Evolutionary conservation across 495 filamentous ascomycete species (phyloP).

Genomic region (Letharia lupina): DNA sequence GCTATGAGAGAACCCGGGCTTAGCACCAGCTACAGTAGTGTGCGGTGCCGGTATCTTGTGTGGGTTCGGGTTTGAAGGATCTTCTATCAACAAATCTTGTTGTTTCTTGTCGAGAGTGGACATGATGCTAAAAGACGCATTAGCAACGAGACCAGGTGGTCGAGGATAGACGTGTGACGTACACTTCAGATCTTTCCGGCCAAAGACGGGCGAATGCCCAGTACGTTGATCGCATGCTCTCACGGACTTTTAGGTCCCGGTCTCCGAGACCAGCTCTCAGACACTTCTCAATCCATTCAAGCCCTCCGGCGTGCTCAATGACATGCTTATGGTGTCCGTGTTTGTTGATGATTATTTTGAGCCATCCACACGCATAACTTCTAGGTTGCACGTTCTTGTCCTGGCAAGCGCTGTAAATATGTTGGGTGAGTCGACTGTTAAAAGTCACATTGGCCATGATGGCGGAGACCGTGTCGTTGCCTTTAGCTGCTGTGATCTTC

Average conservation of each 20-base stretch:
- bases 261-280: constrained; percentile 80
- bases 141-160: constrained; percentile 24
- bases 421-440: constrained; percentile 69
- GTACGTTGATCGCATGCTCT: constrained; percentile 73
- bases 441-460: constrained; percentile 74
- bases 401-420: constrained; percentile 66
- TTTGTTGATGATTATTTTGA: constrained; percentile 69
- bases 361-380: constrained; percentile 70
- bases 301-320: constrained; percentile 71
- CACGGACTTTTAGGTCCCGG: constrained; percentile 77
- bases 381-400: constrained; percentile 89
- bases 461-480: constrained; percentile 63
- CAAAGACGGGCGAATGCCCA: constrained; percentile 73
- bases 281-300: constrained; percentile 77
- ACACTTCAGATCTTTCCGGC: constrained; percentile 69
- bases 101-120: constrained; percentile 63
- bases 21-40: constrained; percentile 33
- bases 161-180: constrained; percentile 28
- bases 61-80: constrained; percentile 69
- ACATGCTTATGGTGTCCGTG: constrained; percentile 70
- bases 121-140: constrained; percentile 52
- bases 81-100: constrained; percentile 65
- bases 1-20: constrained; percentile 49
- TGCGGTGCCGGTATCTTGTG: constrained; percentile 43
- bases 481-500: constrained; percentile 76